Base-by-base conservation (phyloP, 305 asterid species). In the Solanum hybrid region DNA sequence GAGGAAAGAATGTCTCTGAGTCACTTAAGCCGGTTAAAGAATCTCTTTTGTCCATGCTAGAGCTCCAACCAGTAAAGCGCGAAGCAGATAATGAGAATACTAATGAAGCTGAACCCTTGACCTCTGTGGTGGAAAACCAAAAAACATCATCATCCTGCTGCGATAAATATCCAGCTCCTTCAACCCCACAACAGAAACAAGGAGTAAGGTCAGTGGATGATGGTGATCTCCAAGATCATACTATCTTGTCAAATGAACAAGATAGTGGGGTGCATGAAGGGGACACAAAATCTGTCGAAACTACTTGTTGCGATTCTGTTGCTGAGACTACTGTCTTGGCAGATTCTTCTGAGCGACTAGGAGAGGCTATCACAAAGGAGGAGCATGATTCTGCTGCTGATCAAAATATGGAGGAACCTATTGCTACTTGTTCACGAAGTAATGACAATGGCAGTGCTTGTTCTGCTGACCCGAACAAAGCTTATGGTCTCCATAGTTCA, bases 201-300 rank as follows among this genome's bases (percentile, higher is more conserved):
- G 93, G 93, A 12, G 93, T 80, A 36, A 91, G 94, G 89, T 94
- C 90, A 37, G 78, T 84, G 61, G 94, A 93, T 34, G 86, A 90
- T 88, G 90, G 84, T 4, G 94, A 91, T 91, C 40, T 91, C 71
- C 95, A 84, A 69, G 93, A 92, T 89, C 94, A 91, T 82, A 90
- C 91, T 90, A 91, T 90, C 88, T 87, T 92, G 57, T 91, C 93
- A 34, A 74, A 39, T n/a, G 94, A 89, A 57, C 91, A 46, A 16
- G 92, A 93, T 11, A 92, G 86, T 24, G 89, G 33, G 89, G 93
- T 91, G 84, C 92, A 91, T 39, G 92, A 92, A 80, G 95, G 87
- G 69, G 95, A 93, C 89, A 91, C 91, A 81, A 94, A 94, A 94
- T 94, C 92, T 82, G 94, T 90, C 92, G 94, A 93, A 89, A 92